Base-by-base conservation (phyloP, 228 moss, liverwort and hornwort species). In the Sphagnum magellanicum region DNA sequence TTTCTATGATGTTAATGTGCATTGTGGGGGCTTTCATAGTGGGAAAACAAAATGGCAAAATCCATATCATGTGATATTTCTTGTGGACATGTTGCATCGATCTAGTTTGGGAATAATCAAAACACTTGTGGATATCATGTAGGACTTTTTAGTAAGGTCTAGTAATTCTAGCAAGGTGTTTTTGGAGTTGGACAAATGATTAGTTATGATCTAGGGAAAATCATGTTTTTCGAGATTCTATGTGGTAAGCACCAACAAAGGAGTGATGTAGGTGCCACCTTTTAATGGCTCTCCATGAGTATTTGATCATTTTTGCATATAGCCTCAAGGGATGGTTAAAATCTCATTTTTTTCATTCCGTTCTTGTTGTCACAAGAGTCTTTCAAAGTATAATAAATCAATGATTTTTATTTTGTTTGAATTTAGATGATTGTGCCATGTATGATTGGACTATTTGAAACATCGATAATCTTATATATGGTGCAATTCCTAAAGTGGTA, bases 51-150 rank as follows among this genome's bases (percentile, higher is more conserved):
- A 62, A 16, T 50, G 10, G 4, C 62, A 62, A n/a, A n/a, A 63
- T 71, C 5, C 60, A 6, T 71, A 61, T 32, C 49, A 49, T 47
- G 47, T 62, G 14, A 6, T 17, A 17, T 17, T 71, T 11, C 32
- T 62, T 62, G 61, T 62, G 13, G 71, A 71, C 15, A 63, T 71
- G 49, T n/a, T 71, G 4, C 71, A 71, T 49, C 60, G 63, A 5
- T 61, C 62, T 12, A 61, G 63, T 50, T 51, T 71, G 16, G 71
- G 50, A 50, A 16, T 71, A 6, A 3, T 63, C 61, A 71, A 71
- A 16, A 71, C 63, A 5, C 6, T 71, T 47, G 49, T 71, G 6
- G 61, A 63, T 4, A 71, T 63, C 9, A 12, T 71, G 10, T 0
- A 0, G 0, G 13, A 49, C 51, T 11, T 4, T 66, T 16, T 48